Percentiles rank a stretch among this genome's conserved stretches.
Conservation (phyloP, 768 basidiomycete genomes). For the Candolleomyces eurysporus region DNA sequence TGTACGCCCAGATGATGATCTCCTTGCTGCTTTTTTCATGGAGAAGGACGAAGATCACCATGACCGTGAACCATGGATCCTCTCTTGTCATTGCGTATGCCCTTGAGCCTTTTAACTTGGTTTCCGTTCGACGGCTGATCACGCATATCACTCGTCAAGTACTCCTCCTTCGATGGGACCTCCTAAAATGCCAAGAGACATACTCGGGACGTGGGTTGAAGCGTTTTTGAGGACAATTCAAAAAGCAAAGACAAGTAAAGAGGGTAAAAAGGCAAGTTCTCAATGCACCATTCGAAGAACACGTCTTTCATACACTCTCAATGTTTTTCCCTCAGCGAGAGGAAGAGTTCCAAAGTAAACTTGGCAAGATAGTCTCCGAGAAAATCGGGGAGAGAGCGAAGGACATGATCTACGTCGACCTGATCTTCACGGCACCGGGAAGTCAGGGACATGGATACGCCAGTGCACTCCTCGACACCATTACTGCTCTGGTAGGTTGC, state of each 20-base stretch:
- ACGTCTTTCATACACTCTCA: no score
- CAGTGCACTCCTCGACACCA: conserved; percentile 18
- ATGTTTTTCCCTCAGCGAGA: no score
- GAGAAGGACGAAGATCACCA: conserved; percentile 14
- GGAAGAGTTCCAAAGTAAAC: conserved; percentile 2
- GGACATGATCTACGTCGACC: conserved; percentile 19
- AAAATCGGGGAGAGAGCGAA: conserved; percentile 18
- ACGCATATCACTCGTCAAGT: no score
- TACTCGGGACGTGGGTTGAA: no score
- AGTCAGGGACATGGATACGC: conserved; percentile 22
- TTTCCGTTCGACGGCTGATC: no score
- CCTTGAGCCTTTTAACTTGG: background rate
- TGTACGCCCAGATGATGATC: conserved; percentile 9
- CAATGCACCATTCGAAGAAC: no score
- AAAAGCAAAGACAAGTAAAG: no score
- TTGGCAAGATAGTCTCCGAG: conserved; percentile 8
- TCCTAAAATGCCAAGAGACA: no score
- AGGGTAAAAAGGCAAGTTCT: no score
- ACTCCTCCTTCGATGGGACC: no score
- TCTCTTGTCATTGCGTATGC: conserved; percentile 19
- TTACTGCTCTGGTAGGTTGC: conserved; percentile 18
- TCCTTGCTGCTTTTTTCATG: conserved; percentile 13
- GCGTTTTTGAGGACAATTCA: no score
- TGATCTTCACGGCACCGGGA: conserved; percentile 18
- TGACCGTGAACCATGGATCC: conserved; percentile 17